Percentiles rank a stretch among this genome's conserved stretches.
These are phyloP conservation scores for Aspergillus amoenus DNA, from an alignment of 2,329 filamentous ascomycete genomes.

Conservation along the genomic window DNA sequence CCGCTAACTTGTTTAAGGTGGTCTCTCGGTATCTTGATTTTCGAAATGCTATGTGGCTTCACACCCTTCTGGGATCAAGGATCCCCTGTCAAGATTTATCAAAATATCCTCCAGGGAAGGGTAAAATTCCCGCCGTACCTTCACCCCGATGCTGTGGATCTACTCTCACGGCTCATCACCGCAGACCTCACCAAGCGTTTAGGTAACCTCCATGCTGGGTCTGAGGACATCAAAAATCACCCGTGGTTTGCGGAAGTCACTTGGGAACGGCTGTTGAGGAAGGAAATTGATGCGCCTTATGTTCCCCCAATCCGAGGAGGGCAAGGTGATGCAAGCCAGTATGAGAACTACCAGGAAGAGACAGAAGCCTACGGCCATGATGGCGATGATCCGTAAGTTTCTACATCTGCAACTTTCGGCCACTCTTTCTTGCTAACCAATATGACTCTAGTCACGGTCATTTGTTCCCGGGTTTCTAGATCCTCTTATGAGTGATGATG, in stretches of 20 bases:
- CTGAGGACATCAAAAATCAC: slow-evolving; percentile 91
- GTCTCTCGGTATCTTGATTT: slow-evolving; percentile 97
- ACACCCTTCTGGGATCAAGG: slow-evolving; percentile 99
- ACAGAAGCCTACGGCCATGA: slow-evolving; percentile 82
- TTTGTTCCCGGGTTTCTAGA: slow-evolving; percentile 73
- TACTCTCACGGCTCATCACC: slow-evolving; percentile 90
- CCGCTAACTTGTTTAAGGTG: slow-evolving; percentile 62
- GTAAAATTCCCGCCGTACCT: slow-evolving; percentile 98
- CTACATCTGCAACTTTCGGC: not conserved
- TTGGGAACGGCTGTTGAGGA: slow-evolving; percentile 89
- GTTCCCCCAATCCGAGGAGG: slow-evolving; percentile 93
- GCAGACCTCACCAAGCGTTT: slow-evolving; percentile 91
- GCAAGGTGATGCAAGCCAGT: slow-evolving; percentile 92
- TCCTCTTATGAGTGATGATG: slow-evolving; percentile 33
- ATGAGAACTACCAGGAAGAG: slow-evolving; percentile 97
- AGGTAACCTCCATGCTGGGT: slow-evolving; percentile 88
- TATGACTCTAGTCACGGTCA: slow-evolving; percentile 62
- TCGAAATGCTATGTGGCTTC: slow-evolving; percentile 99
- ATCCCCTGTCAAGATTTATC: slow-evolving; percentile 98
- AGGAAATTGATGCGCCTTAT: slow-evolving; percentile 97
- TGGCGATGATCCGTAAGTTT: slow-evolving; percentile 81
- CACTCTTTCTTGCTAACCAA: not conserved
- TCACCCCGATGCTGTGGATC: slow-evolving; percentile 87
- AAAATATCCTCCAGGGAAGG: slow-evolving; percentile 94
- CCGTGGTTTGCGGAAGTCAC: slow-evolving; percentile 97